These are phyloP conservation scores for Priceomyces melissophilus DNA, from an alignment of 805 yeast genomes.

Conservation along the genomic window DNA sequence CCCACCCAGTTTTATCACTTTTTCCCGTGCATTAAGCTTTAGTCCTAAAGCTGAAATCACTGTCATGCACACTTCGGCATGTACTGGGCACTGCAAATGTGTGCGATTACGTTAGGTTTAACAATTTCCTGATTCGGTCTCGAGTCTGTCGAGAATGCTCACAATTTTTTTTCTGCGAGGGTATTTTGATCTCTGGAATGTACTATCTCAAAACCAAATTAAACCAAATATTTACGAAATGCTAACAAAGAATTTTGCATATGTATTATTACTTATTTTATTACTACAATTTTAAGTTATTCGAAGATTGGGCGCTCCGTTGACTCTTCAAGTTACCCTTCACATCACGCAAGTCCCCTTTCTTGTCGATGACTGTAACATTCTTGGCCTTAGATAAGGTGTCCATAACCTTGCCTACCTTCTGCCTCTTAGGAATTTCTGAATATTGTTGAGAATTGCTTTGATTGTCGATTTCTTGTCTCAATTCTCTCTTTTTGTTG, in stretches of 20 bases:
- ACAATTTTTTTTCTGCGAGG: no score
- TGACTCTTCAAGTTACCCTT: constrained; percentile 61
- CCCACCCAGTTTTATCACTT: no score
- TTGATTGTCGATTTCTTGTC: constrained; percentile 26
- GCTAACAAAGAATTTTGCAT: not conserved
- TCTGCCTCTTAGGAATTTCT: constrained; percentile 44
- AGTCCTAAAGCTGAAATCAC: no score
- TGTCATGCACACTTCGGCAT: no score
- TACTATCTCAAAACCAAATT: no score
- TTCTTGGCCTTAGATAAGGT: constrained; percentile 71
- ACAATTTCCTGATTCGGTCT: no score
- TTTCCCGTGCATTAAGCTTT: no score
- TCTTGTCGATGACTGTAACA: constrained; percentile 71
- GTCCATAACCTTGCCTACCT: constrained; percentile 62
- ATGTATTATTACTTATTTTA: not conserved
- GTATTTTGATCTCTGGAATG: no score
- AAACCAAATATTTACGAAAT: no score
- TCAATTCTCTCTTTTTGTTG: constrained; percentile 29
- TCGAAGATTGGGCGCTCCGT: constrained; percentile 25
- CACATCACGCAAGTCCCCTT: constrained; percentile 72
- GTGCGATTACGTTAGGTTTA: no score
- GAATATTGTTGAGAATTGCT: constrained; percentile 13
- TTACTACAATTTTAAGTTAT: constrained; percentile 13
- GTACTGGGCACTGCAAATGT: no score
- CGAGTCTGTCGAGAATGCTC: no score